Evolutionary conservation across 2,329 filamentous ascomycete genomes (phyloP).

Genomic region (Ophiostoma sp.): DNA sequence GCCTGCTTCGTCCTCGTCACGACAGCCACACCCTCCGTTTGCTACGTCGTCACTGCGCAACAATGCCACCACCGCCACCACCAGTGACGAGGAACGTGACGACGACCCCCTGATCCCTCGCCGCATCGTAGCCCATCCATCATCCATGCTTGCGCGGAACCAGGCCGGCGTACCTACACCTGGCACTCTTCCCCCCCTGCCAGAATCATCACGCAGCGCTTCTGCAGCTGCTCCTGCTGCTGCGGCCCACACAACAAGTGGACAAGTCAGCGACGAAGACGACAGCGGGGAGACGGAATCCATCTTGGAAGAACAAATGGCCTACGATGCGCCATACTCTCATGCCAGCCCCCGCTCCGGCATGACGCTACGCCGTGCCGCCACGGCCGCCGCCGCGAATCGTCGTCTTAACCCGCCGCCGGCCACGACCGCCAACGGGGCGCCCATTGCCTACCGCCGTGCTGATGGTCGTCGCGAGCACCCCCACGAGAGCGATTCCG

Average conservation of each 20-base stretch:
- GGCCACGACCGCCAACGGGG: conserved; percentile 48
- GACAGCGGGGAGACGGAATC: conserved; percentile 43
- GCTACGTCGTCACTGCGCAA: conserved; percentile 19
- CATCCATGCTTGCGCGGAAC: neutral
- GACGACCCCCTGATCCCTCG: conserved; percentile 53
- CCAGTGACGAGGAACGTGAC: conserved; percentile 27
- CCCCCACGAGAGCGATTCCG: conserved; percentile 80
- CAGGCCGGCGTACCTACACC: conserved; percentile 25
- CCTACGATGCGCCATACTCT: conserved; percentile 65
- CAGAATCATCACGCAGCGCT: conserved; percentile 3
- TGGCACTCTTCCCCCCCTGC: conserved; percentile 8
- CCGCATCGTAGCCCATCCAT: conserved; percentile 37
- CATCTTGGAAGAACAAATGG: conserved; percentile 50
- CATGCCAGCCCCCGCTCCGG: conserved; percentile 67
- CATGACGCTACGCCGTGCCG: conserved; percentile 65
- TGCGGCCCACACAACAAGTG: neutral
- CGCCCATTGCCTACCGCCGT: conserved; percentile 58
- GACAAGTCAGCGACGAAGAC: conserved; percentile 1
- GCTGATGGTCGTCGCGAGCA: conserved; percentile 66
- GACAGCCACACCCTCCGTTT: neutral
- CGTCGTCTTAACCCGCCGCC: conserved; percentile 60
- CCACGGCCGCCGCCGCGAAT: conserved; percentile 69
- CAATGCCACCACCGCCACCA: neutral
- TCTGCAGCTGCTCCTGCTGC: too few species aligned
- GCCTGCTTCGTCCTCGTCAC: neutral